A percentile compares a stretch with the other conserved stretches of the same genome.
These are phyloP conservation scores for Termitomyces sp. DNA, from an alignment of 768 basidiomycete species.

Conservation along the genomic window DNA sequence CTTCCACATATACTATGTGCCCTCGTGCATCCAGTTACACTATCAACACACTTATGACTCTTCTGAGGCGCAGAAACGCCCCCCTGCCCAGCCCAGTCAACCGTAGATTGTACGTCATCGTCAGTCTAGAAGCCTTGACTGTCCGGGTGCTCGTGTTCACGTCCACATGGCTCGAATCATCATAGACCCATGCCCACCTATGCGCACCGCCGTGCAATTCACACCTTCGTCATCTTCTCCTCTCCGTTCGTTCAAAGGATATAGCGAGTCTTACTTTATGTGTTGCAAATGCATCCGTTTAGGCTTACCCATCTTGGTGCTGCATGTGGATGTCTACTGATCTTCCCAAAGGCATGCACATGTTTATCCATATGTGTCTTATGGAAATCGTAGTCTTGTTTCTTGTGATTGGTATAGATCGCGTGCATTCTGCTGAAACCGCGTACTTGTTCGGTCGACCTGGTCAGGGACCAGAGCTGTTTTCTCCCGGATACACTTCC, in stretches of 20 bases:
- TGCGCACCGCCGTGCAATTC: neutral
- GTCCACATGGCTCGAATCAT: conserved; percentile 12
- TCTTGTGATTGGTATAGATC: neutral
- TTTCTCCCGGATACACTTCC: neutral
- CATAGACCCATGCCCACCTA: neutral
- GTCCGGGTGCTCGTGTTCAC: conserved; percentile 4
- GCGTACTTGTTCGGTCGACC: neutral
- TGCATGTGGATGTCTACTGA: conserved; percentile 2
- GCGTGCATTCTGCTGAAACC: neutral
- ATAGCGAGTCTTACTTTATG: neutral
- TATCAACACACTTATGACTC: neutral
- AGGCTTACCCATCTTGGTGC: neutral
- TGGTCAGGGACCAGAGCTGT: neutral
- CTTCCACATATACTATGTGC: neutral
- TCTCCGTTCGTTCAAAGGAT: conserved; percentile 2
- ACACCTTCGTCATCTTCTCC: conserved; percentile 7
- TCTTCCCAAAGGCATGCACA: conserved; percentile 13
- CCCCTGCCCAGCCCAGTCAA: conserved; percentile 4
- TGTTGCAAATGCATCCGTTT: conserved; percentile 5
- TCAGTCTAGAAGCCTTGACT: conserved; percentile 1
- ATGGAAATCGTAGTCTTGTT: neutral
- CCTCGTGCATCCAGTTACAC: conserved; percentile 2
- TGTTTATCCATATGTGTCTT: conserved; percentile 4
- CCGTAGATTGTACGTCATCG: conserved; percentile 11
- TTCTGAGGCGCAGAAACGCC: conserved; percentile 4